Conservation (phyloP, 257 asterid genomes). For the Solanum commersonii region DNA sequence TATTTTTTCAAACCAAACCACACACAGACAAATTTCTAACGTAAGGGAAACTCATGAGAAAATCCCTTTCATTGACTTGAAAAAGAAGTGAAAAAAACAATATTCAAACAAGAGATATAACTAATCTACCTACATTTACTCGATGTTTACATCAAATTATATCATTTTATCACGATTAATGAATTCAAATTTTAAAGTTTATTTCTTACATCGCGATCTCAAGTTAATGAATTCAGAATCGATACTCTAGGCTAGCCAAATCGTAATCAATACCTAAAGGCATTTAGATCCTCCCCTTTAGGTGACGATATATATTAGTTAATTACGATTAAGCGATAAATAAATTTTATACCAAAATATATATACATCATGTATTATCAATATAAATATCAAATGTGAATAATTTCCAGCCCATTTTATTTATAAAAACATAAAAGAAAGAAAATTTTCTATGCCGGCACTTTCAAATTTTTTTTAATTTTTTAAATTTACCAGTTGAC, state of each 20-base stretch:
- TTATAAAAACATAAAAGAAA: not conserved
- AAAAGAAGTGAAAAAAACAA: not conserved
- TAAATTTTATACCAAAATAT: too few relatives aligned
- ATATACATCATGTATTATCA: too few relatives aligned
- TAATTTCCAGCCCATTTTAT: not conserved
- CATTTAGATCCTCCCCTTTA: too few relatives aligned
- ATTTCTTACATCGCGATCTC: too few relatives aligned
- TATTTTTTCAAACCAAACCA: not conserved
- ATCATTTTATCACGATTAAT: rapidly evolving
- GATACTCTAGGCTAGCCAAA: not conserved
- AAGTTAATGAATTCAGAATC: too few relatives aligned
- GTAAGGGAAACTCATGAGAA: not conserved
- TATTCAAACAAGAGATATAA: not conserved
- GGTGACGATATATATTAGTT: not conserved
- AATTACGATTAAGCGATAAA: not conserved
- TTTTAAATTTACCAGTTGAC: not conserved
- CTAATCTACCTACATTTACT: too few relatives aligned
- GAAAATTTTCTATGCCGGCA: not conserved
- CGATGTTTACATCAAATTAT: not conserved
- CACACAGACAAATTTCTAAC: not conserved
- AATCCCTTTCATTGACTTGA: not conserved
- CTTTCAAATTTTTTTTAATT: not conserved
- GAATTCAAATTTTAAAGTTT: too few relatives aligned
- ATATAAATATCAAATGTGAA: not conserved
- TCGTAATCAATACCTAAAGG: not conserved